Evolutionary conservation across 2,329 filamentous ascomycete genomes (phyloP), one percentile per base, ranked within the genome.

Genomic region (Arthrobotrys conoides): DNA sequence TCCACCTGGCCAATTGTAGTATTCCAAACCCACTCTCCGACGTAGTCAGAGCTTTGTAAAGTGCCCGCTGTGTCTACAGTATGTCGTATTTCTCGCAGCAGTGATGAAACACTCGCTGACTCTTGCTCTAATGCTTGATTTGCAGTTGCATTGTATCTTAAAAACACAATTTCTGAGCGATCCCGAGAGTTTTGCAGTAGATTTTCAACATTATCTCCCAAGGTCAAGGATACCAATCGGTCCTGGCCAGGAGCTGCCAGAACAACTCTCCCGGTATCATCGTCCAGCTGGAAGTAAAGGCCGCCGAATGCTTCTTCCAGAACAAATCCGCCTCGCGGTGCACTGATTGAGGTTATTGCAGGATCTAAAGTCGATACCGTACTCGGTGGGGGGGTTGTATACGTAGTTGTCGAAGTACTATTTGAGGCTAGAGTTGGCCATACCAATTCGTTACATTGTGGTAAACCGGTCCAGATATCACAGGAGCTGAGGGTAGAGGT

Each of bases 121-220:
- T 66, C 63, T 36, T 20, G 44, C 5, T 8, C 30, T 5, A 38
- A 12, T 9, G 33, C n/a, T 16, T 20, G 3, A 10, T 53, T 44
- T 24, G 24, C 44, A 1, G 44, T 22, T 24, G 63, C 36, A 61
- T 66, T 49, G 63, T 66, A 66, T 51, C 63, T 66, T 18, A 41
- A 5, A 53, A 49, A 51, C n/a, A 27, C 24, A 16, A 53, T 51
- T 38, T 66, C 63, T 1, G 63, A 53, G 20, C 18, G 27, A 38
- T 66, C 27, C 0, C 38, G 24, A 9, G n/a, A 10, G 10, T 66
- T 66, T 38, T 51, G 44, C 2, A 66, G 27, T 1, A 61, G 55
- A 14, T 14, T 61, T 8, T 33, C 44, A 10, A 30, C 63, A 0
- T 18, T 14, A 9, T 38, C 33, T 22, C n/a, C 44, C 20, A 66